These are phyloP conservation scores for Drechslera avenae DNA, from an alignment of 2,329 filamentous ascomycete species.

Conservation along the genomic window DNA sequence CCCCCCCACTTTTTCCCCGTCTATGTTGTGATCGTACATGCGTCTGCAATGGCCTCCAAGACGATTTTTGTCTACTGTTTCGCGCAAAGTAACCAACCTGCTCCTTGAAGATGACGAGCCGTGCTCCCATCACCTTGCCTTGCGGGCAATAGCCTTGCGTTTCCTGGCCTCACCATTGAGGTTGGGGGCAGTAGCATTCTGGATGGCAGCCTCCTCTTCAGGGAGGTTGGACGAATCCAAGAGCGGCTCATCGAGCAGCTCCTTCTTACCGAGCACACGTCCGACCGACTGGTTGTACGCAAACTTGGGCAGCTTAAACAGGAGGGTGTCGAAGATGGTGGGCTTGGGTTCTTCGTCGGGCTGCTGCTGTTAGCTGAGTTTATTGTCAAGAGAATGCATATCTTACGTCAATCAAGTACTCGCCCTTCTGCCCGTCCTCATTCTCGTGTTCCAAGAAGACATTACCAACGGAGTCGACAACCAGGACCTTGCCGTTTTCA, in stretches of 20 bases:
- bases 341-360: slow-evolving; percentile 79
- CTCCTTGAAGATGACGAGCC: background rate
- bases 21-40: slow-evolving; percentile 2
- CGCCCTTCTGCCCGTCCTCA: slow-evolving; percentile 80
- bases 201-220: slow-evolving; percentile 49
- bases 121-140: slow-evolving; percentile 25
- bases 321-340: slow-evolving; percentile 78
- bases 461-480: slow-evolving; percentile 89
- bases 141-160: slow-evolving; percentile 41
- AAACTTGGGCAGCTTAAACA: slow-evolving; percentile 79
- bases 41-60: background rate
- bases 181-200: slow-evolving; percentile 51
- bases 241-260: slow-evolving; percentile 44
- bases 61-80: no score
- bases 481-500: slow-evolving; percentile 91
- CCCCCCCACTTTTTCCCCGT: slow-evolving; percentile 3
- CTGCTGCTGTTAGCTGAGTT: slow-evolving; percentile 53
- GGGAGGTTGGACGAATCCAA: slow-evolving; percentile 44
- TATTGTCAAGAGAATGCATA: slow-evolving; percentile 24
- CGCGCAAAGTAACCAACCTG: background rate
- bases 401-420: slow-evolving; percentile 82
- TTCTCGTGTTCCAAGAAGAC: slow-evolving; percentile 94
- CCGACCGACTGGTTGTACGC: slow-evolving; percentile 61
- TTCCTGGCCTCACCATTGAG: slow-evolving; percentile 54
- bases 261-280: slow-evolving; percentile 49